Base-by-base conservation (phyloP, 208 protist species). In the Trypanosomatidae sp. region DNA sequence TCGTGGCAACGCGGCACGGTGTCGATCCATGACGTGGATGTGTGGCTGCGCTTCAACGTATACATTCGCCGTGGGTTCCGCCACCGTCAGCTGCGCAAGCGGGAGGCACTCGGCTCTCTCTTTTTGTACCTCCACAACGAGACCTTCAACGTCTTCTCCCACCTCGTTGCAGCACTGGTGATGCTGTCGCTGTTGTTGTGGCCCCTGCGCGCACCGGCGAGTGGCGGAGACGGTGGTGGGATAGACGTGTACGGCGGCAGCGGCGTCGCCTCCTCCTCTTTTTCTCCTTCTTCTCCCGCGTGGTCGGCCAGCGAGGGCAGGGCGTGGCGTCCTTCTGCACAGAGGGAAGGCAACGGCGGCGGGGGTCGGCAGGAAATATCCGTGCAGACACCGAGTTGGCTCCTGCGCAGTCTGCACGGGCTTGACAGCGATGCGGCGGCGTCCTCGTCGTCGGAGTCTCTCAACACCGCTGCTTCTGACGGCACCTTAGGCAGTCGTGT, bases 101-200 rank as follows among this genome's bases (percentile, higher is more conserved):
- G 79, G 3, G 83, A 84, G 49, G 84, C 85, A 0, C 17, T 90
- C 46, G 65, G 62, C 36, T 91, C 86, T 0, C 62, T 90, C 50
- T 79, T 91, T 22, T 17, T 83, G 28, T 78, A 84, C 44, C 53
- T 79, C 25, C 86, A 94, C 75, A 94, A 94, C 76, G 89, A 94
- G 46, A 85, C 77, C 33, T 69, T 90, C 65, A 91, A 91, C 73
- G 69, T 91, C 36, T 74, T 79, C n/a, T 74, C 83, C 0, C 89
- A 94, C 53, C 64, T 91, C 0, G 0, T 83, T 0, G 72, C 78
- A 22, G 76, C 71, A n/a, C 58, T 81, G 56, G 44, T 88, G 69
- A 74, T 89, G 25, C 52, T 86, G 33, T 81, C 80, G 25, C 72
- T 86, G 46, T 46, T 82, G 28, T 46, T 82, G 62, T 87, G 77